phyloP scores from a whole-genome alignment of 2,329 filamentous ascomycete species.

The Fusarium agapanthi region DNA sequence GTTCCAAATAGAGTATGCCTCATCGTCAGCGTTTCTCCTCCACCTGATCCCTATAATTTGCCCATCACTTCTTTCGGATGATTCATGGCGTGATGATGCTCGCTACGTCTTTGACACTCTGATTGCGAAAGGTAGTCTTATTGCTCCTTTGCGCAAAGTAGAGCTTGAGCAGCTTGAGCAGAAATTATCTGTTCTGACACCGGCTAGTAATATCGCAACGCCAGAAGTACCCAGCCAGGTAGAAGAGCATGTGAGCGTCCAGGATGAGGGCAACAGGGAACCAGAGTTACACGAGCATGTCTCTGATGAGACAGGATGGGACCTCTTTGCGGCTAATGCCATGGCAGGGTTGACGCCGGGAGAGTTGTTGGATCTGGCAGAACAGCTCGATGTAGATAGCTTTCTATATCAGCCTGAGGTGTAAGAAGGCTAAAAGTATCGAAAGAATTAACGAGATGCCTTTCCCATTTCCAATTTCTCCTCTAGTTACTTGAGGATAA shows the following conservation, averaged over 20 bases:
- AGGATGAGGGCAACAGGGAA: not conserved
- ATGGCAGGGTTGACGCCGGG: slow-evolving; percentile 46
- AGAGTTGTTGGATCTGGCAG: slow-evolving; percentile 45
- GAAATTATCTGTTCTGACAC: slow-evolving; percentile 48
- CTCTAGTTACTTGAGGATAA: not conserved
- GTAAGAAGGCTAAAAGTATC: not conserved
- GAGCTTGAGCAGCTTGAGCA: slow-evolving; percentile 51
- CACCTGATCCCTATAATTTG: slow-evolving; percentile 47
- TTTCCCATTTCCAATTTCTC: fast-evolving
- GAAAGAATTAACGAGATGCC: not conserved
- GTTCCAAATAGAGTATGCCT: slow-evolving; percentile 53
- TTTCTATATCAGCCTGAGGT: slow-evolving; percentile 35
- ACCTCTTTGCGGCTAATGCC: slow-evolving; percentile 44
- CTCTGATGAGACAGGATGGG: slow-evolving; percentile 41
- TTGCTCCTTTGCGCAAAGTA: slow-evolving; percentile 49
- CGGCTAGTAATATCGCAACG: slow-evolving; percentile 18
- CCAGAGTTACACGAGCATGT: not conserved
- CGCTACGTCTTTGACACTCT: slow-evolving; percentile 49
- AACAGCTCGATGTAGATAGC: slow-evolving; percentile 42
- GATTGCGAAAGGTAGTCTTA: slow-evolving; percentile 49
- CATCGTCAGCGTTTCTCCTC: slow-evolving; percentile 52
- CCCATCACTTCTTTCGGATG: slow-evolving; percentile 47
- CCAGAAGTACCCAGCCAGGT: not conserved
- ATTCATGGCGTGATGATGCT: slow-evolving; percentile 49
- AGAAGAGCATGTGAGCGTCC: not conserved